A percentile compares a stretch with the other conserved stretches of the same genome.
These are phyloP conservation scores for Eutypa lata DNA, from an alignment of 2,329 filamentous ascomycete genomes.

Conservation along the genomic window DNA sequence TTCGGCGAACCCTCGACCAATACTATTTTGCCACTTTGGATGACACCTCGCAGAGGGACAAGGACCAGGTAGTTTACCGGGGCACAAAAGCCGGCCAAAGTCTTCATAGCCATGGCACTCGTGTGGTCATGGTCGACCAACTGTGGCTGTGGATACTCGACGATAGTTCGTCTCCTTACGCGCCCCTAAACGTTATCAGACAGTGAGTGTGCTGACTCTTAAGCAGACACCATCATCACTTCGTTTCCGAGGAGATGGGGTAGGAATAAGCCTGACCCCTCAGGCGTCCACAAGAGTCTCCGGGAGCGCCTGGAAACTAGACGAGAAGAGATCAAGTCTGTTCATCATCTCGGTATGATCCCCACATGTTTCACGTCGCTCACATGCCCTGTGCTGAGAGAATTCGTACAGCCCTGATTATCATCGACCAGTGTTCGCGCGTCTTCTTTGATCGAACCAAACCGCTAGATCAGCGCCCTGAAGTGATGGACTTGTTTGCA, in stretches of 20 bases:
- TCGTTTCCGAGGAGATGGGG: slow-evolving; percentile 38
- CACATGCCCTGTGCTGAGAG: not conserved
- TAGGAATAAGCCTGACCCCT: slow-evolving; percentile 32
- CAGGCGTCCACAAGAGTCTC: slow-evolving; percentile 32
- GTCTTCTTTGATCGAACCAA: slow-evolving; percentile 34
- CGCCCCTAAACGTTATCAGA: too few species aligned
- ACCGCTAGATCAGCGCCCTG: slow-evolving; percentile 23
- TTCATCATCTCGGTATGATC: slow-evolving; percentile 20
- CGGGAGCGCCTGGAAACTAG: slow-evolving; percentile 20
- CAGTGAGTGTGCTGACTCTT: not conserved
- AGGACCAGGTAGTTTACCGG: slow-evolving; percentile 14
- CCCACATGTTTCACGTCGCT: not conserved
- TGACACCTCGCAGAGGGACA: slow-evolving; percentile 22
- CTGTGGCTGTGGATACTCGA: slow-evolving; percentile 18
- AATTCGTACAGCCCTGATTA: slow-evolving; percentile 23
- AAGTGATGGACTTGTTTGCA: slow-evolving; percentile 31
- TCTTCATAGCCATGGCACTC: not conserved
- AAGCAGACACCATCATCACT: slow-evolving; percentile 34
- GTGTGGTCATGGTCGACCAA: slow-evolving; percentile 15
- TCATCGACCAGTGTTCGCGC: slow-evolving; percentile 34
- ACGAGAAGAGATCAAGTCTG: slow-evolving; percentile 20
- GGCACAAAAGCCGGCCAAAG: slow-evolving; percentile 4
- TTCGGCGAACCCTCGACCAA: slow-evolving; percentile 28
- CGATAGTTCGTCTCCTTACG: not conserved
- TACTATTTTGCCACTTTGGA: slow-evolving; percentile 26